Conservation (phyloP, 257 asterid species). For the Mentha longifolia region DNA sequence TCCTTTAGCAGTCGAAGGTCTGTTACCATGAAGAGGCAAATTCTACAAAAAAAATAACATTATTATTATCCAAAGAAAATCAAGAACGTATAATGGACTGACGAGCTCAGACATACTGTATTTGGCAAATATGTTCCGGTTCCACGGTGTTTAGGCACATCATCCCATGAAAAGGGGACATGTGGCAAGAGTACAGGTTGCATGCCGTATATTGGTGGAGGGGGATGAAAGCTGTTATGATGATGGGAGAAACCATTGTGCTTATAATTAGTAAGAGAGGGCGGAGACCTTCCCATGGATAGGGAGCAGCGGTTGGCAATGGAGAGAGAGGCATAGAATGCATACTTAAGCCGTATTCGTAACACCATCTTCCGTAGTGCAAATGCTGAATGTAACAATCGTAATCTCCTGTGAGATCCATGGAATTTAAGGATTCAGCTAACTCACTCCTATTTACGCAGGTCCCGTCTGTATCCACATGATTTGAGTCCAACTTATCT, state of each 20-base stretch:
- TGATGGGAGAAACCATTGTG: conserved; percentile 54
- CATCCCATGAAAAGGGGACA: conserved; percentile 58
- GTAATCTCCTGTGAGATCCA: conserved; percentile 74
- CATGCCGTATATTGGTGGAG: conserved; percentile 40
- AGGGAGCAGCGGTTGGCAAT: conserved; percentile 35
- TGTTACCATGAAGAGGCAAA: conserved; percentile 49
- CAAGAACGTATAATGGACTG: not conserved
- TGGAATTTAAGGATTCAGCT: conserved; percentile 38
- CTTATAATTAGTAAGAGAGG: conserved; percentile 46
- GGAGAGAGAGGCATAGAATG: conserved; percentile 48
- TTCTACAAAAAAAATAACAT: conserved; percentile 44
- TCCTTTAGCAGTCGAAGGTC: conserved; percentile 52
- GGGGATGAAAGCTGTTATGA: conserved; percentile 45
- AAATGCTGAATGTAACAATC: conserved; percentile 49
- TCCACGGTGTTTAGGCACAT: conserved; percentile 74
- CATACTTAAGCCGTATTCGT: conserved; percentile 39
- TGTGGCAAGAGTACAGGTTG: conserved; percentile 45
- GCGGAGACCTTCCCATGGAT: conserved; percentile 48
- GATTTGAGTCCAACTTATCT: conserved; percentile 27
- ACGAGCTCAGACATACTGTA: conserved; percentile 45
- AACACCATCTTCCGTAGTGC: conserved; percentile 51
- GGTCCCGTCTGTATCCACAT: conserved; percentile 23
- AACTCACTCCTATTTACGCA: conserved; percentile 35
- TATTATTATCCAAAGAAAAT: conserved; percentile 20
- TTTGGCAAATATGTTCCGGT: conserved; percentile 83